phyloP scores from a whole-genome alignment of 345 rosid species.

The Bruguiera sexangula region DNA sequence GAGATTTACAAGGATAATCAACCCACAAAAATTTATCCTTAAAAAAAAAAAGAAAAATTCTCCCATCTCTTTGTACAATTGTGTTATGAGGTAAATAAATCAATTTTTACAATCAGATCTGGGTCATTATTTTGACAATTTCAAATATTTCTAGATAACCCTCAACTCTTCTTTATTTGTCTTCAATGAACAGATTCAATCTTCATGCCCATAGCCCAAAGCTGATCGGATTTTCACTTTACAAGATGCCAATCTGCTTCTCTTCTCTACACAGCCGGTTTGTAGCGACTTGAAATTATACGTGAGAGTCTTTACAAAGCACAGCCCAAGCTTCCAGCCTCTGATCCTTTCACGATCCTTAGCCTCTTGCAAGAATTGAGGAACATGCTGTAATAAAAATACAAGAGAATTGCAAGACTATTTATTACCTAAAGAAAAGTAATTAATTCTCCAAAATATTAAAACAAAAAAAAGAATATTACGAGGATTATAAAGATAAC shows the following conservation, averaged over 20 bases:
- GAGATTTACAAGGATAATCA: not conserved
- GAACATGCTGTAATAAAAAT: slow-evolving; percentile 34
- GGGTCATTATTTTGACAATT: not conserved
- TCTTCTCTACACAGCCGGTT: no score
- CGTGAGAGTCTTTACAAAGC: slow-evolving; percentile 20
- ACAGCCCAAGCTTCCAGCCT: slow-evolving; percentile 45
- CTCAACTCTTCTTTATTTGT: not conserved
- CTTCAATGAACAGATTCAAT: not conserved
- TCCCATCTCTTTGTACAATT: slow-evolving; percentile 1
- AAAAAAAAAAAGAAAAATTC: no score
- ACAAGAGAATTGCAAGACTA: not conserved
- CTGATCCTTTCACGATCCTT: slow-evolving; percentile 58
- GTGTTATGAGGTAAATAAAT: not conserved
- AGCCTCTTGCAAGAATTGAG: slow-evolving; percentile 53
- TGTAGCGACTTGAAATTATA: not conserved
- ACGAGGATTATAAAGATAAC: not conserved
- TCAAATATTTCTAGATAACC: not conserved
- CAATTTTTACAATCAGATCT: slow-evolving; percentile 11
- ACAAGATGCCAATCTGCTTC: no score
- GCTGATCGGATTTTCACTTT: not conserved
- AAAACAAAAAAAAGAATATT: not conserved
- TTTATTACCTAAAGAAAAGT: not conserved
- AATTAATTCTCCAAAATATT: not conserved
- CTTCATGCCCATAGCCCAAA: not conserved
- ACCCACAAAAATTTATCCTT: no score